These are phyloP conservation scores for Eutrema japonicum DNA, from an alignment of 345 rosid species.

Conservation along the genomic window DNA sequence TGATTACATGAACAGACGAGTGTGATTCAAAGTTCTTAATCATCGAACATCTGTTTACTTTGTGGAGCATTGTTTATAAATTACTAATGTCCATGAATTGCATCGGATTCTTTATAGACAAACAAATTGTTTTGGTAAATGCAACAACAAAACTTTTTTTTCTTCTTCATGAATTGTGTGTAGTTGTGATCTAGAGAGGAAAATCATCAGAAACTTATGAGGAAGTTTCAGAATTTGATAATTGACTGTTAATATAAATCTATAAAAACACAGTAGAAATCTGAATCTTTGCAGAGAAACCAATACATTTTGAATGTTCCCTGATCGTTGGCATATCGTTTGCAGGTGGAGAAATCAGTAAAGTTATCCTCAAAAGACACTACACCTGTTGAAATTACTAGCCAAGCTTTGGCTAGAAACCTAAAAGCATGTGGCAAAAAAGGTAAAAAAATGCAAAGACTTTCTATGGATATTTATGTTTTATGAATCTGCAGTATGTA, in stretches of 20 bases:
- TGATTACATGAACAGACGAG: neutral
- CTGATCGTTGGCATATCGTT: constrained; percentile 6
- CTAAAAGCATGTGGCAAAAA: constrained; percentile 15
- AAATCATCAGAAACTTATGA: neutral
- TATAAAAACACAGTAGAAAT: neutral
- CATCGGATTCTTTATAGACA: neutral
- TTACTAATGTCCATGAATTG: neutral
- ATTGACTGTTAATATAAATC: no score
- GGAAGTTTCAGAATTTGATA: no score
- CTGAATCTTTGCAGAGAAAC: neutral
- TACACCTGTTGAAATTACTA: neutral
- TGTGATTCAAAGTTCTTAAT: neutral
- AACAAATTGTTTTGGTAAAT: neutral
- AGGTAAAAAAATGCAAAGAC: constrained; percentile 29
- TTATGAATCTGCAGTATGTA: neutral
- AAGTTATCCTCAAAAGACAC: constrained; percentile 12
- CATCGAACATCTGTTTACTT: neutral
- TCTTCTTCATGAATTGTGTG: neutral
- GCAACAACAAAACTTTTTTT: neutral
- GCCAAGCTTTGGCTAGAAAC: constrained; percentile 25
- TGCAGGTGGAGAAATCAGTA: constrained; percentile 41
- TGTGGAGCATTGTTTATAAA: neutral
- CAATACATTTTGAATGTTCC: neutral
- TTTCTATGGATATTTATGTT: neutral
- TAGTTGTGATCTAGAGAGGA: neutral